A percentile compares a stretch with the other conserved stretches of the same genome.
Conservation (phyloP, 176 grass and related monocot genomes). For the maize (Zea mays) region Zm-B73-REFERENCE-NAM-5.0 NC_050096.1:307888501-307889000, state of each 20-base stretch:
- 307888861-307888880: constrained; percentile 79
- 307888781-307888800: constrained; percentile 68
- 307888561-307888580: neutral
- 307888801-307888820: constrained; percentile 72
- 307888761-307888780: constrained; percentile 49
- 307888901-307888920: neutral
- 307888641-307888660: neutral
- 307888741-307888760: constrained; percentile 37
- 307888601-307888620: constrained; percentile 1
- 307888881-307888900: constrained; percentile 56
- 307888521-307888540: neutral
- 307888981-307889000: neutral
- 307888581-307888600: neutral
- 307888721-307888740: neutral
- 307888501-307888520: neutral
- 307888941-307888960: neutral
- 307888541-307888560: neutral
- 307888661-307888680: neutral
- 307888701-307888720: neutral
- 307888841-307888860: constrained; percentile 66
- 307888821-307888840: constrained; percentile 74
- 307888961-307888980: neutral
- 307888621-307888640: neutral
- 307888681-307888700: constrained; percentile 9
- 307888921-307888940: constrained; percentile 15